These are phyloP conservation scores for Metroxylon sagu DNA, from an alignment of 176 grass and related monocot species.

Conservation along the genomic window DNA sequence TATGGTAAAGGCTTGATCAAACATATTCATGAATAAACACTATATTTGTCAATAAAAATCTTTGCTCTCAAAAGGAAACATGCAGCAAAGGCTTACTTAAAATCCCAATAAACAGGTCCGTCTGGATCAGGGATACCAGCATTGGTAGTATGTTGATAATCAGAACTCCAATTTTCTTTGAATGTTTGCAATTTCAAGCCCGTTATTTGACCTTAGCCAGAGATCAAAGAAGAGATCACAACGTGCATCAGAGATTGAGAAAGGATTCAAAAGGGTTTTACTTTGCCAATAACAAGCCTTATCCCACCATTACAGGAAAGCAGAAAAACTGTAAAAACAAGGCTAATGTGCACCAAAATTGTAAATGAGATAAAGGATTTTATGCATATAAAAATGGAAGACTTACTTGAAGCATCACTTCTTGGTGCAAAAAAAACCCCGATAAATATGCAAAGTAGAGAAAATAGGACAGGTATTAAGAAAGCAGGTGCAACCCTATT, in stretches of 20 bases:
- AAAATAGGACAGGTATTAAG: conserved; percentile 87
- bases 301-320: too few species aligned
- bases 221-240: too few species aligned
- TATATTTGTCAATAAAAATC: too few species aligned
- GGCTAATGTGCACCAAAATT: too few species aligned
- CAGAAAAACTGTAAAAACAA: too few species aligned
- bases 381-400: conserved; percentile 13
- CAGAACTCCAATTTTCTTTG: conserved; percentile 77
- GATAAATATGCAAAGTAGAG: conserved; percentile 82
- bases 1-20: too few species aligned
- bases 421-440: conserved; percentile 87
- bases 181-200: conserved; percentile 76
- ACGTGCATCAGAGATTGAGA: too few species aligned
- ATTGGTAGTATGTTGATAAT: conserved; percentile 91
- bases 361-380: not conserved
- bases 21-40: too few species aligned
- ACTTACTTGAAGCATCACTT: conserved; percentile 70
- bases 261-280: too few species aligned
- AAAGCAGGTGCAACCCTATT: conserved; percentile 94
- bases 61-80: not conserved
- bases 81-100: conserved; percentile 60
- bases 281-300: too few species aligned
- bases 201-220: conserved; percentile 54
- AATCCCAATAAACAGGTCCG: conserved; percentile 94
- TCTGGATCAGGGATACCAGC: conserved; percentile 87